Evolutionary conservation across 768 basidiomycete genomes (phyloP).

Genomic region (Leucogyrophana mollusca): DNA sequence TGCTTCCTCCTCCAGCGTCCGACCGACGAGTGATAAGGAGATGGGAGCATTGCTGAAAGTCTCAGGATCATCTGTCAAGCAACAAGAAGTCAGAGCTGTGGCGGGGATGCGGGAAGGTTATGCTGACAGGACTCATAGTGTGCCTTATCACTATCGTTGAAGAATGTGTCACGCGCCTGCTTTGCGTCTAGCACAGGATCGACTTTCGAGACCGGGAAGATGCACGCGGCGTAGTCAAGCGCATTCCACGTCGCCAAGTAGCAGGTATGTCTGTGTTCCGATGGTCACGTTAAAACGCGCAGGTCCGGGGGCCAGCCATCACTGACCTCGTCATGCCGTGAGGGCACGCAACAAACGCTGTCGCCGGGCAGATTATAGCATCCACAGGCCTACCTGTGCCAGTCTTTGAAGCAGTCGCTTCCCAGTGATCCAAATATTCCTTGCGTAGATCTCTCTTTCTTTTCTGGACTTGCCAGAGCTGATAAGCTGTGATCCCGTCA

Average conservation of each 20-base stretch:
- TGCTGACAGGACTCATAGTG: constrained; percentile 55
- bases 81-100: too few relatives aligned
- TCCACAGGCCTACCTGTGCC: constrained; percentile 75
- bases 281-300: neutral
- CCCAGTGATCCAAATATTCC: constrained; percentile 64
- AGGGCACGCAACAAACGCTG: constrained; percentile 58
- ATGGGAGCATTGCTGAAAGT: constrained; percentile 59
- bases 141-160: constrained; percentile 43
- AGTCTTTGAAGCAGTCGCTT: constrained; percentile 46
- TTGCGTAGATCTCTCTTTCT: constrained; percentile 43
- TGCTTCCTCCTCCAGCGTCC: constrained; percentile 75
- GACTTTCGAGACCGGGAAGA: constrained; percentile 65
- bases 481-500: constrained; percentile 41
- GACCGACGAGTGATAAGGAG: constrained; percentile 63
- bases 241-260: constrained; percentile 67
- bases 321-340: constrained; percentile 59
- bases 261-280: constrained; percentile 37
- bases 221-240: constrained; percentile 61
- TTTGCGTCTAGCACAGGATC: constrained; percentile 52
- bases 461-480: constrained; percentile 63
- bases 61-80: constrained; percentile 51
- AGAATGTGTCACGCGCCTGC: constrained; percentile 44
- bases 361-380: constrained; percentile 66
- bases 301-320: neutral
- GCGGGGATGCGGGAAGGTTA: neutral